Base-by-base conservation (phyloP, 2,329 filamentous ascomycete genomes). In the Chaetothyriales sp. region DNA sequence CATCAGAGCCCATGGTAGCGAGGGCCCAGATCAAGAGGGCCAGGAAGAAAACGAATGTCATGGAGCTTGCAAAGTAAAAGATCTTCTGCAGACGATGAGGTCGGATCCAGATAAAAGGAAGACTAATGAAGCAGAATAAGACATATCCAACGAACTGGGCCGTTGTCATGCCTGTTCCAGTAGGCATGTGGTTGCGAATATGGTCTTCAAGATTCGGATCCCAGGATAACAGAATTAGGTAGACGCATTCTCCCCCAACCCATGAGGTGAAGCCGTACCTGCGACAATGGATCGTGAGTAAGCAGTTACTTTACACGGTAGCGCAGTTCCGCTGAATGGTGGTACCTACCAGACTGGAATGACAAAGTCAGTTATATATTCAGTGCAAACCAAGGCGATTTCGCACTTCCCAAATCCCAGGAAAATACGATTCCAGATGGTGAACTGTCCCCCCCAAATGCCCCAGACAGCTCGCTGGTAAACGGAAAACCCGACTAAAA, bases 391-490 rank as follows among this genome's bases (percentile, higher is more conserved):
- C n/a, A n/a, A n/a, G n/a, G n/a, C n/a, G n/a, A n/a, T n/a, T n/a
- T n/a, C n/a, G n/a, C n/a, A n/a, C n/a, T n/a, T n/a, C n/a, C 55
- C 58, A 28, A 1, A 86, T 83, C 77, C 94, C 89, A 5, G 81
- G 85, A 29, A 19, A 19, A 46, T 46, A 19, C 44, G 80, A 64
- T 94, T 94, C 60, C 94, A 82, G 0, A 94, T 81, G 0, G 88
- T 88, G 88, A 89, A 94, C 49, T 94, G 69, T 37, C 81, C 82
- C 1, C 89, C 89, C 85, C 86, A 95, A 52, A 94, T 85, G 15
- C 89, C 89, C n/a, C n/a, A n/a, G n/a, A n/a, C n/a, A n/a, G n/a
- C n/a, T n/a, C n/a, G n/a, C n/a, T n/a, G n/a, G n/a, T n/a, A n/a
- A n/a, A n/a, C n/a, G n/a, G n/a, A n/a, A n/a, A n/a, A n/a, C n/a